These are phyloP conservation scores for Cucurbita moschata DNA, from an alignment of 306 rosid genomes.

Conservation along the genomic window DNA sequence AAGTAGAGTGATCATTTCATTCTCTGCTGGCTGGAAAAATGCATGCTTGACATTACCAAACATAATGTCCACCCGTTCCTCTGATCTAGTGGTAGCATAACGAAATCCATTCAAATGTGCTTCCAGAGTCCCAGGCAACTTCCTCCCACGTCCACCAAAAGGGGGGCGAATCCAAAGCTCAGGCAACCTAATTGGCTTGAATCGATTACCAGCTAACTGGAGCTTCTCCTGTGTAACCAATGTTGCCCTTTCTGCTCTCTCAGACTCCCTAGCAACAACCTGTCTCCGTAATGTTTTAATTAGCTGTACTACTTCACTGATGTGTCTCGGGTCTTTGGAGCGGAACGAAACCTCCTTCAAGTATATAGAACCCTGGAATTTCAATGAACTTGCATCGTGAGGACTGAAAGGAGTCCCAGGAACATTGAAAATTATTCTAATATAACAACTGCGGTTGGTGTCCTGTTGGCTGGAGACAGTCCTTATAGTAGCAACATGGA, in stretches of 20 bases:
- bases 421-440: slow-evolving; percentile 70
- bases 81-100: slow-evolving; percentile 67
- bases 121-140: slow-evolving; percentile 77
- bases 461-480: slow-evolving; percentile 74
- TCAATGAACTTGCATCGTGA: slow-evolving; percentile 56
- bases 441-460: slow-evolving; percentile 28
- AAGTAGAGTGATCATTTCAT: slow-evolving; percentile 88
- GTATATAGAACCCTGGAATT: slow-evolving; percentile 63
- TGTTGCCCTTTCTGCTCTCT: slow-evolving; percentile 94
- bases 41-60: slow-evolving; percentile 82
- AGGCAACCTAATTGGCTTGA: slow-evolving; percentile 66
- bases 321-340: slow-evolving; percentile 83
- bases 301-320: slow-evolving; percentile 69
- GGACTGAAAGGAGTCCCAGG: slow-evolving; percentile 90
- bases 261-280: slow-evolving; percentile 86
- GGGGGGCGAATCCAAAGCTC: slow-evolving; percentile 91
- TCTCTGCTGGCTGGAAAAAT: slow-evolving; percentile 93
- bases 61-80: slow-evolving; percentile 80
- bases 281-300: slow-evolving; percentile 75
- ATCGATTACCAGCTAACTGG: slow-evolving; percentile 74
- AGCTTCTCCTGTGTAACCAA: slow-evolving; percentile 90
- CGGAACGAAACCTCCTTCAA: slow-evolving; percentile 89
- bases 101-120: slow-evolving; percentile 89
- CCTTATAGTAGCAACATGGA: slow-evolving; percentile 77
- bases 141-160: slow-evolving; percentile 93